These are phyloP conservation scores for Pascua sp. DNA, from an alignment of 1,284 basidiomycete species.

Conservation along the genomic window DNA sequence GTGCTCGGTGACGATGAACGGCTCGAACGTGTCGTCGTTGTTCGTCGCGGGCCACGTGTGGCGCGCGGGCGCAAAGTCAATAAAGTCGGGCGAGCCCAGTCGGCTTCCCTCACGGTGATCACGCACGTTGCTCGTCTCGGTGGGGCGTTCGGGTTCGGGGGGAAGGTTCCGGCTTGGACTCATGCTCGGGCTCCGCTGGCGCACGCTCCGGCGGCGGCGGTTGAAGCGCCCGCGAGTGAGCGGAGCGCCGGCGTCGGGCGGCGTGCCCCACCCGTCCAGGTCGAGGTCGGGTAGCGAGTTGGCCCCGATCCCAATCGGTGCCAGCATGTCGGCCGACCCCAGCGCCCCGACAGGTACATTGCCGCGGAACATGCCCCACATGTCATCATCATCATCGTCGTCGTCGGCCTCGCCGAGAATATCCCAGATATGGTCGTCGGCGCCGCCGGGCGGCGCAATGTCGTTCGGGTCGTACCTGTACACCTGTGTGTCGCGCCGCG, in stretches of 20 bases:
- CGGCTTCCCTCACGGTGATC: too few species aligned
- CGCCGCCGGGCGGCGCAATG: slow-evolving; percentile 12
- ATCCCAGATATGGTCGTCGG: slow-evolving; percentile 50
- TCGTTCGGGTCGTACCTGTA: slow-evolving; percentile 15
- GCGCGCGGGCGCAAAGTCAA: neutral
- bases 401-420: slow-evolving; percentile 81
- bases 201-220: slow-evolving; percentile 14
- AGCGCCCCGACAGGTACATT: neutral
- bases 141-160: too few species aligned
- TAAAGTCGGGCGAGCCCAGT: too few species aligned
- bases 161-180: neutral
- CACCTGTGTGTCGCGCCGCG: neutral
- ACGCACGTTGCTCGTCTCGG: too few species aligned
- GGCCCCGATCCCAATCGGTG: neutral
- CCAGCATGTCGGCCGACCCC: neutral
- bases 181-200: neutral
- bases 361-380: slow-evolving; percentile 11
- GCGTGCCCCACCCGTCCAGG: slow-evolving; percentile 13
- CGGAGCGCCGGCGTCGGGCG: slow-evolving; percentile 12
- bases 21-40: too few species aligned
- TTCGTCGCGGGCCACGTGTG: slow-evolving; percentile 5
- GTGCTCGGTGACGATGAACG: too few species aligned
- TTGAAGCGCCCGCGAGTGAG: slow-evolving; percentile 18
- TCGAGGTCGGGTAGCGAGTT: slow-evolving; percentile 1
- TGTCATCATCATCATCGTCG: slow-evolving; percentile 33